Evolutionary conservation across 2,329 filamentous ascomycete genomes (phyloP).

Genomic region (Colletotrichum chlorophyti): DNA sequence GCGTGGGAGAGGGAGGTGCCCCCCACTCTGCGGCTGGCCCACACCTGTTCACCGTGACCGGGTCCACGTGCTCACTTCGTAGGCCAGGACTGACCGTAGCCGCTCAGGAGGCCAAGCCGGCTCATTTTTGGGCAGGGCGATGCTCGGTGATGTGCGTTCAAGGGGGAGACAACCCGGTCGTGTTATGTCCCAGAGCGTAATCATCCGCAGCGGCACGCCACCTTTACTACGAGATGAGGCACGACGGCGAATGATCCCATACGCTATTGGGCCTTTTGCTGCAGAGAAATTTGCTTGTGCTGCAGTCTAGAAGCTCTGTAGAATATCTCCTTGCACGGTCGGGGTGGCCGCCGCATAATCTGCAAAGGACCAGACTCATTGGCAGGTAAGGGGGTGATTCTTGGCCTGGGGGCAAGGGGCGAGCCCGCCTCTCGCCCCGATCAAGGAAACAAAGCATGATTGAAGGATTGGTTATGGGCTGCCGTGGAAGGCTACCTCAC

Average conservation of each 20-base stretch:
- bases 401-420: no score
- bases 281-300: not conserved
- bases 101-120: not conserved
- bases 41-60: constrained; percentile 2
- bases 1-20: not conserved
- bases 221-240: constrained; percentile 3
- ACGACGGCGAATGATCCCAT: not conserved
- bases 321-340: not conserved
- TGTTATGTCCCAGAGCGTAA: not conserved
- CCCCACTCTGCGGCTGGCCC: constrained; percentile 10
- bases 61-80: constrained; percentile 25
- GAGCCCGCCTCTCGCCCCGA: no score
- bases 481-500: no score
- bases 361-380: not conserved
- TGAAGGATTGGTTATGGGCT: no score
- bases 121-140: not conserved
- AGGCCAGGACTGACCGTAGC: constrained; percentile 15
- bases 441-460: no score
- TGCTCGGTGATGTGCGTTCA: constrained; percentile 1
- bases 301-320: constrained; percentile 3
- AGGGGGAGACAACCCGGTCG: not conserved
- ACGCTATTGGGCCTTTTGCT: constrained; percentile 4
- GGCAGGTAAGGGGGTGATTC: no score
- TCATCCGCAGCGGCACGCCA: not conserved
- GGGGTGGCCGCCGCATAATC: not conserved